Evolutionary conservation across 2,329 filamentous ascomycete species (phyloP), one percentile per base, ranked within the genome.

Genomic region (Ophiostoma quercus): DNA sequence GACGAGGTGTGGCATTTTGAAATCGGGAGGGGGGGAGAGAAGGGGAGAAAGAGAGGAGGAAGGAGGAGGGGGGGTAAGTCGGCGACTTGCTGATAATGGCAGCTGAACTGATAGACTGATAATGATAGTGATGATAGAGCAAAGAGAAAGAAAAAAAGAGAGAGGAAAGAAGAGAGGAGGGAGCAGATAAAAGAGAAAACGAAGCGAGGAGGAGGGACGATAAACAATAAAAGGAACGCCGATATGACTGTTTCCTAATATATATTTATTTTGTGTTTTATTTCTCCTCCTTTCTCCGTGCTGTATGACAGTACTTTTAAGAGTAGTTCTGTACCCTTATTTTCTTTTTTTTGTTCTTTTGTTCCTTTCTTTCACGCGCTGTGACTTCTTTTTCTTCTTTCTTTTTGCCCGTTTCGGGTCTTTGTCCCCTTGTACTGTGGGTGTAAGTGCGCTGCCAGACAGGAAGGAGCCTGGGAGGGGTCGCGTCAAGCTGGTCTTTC

Each of bases 1-100:
- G 73, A 88, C 85, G 71, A 83, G 80, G 79, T 87, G 84, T 76
- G 85, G 85, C 85, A 87, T 88, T 39, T 63, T 65, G 32, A 11
- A 19, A 22, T 9, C 3, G 72, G 73, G 43, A n/a, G 37, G 47
- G 62, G 12, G 12, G 14, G 39, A 22, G n/a, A 32, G 12, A n/a
- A 60, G 54, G 16, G 25, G 62, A 51, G 29, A 37, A 37, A 43
- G n/a, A 32, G 37, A 25, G 54, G 22, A 57, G 19, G 51, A 9
- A 43, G 34, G 66, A 63, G n/a, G 22, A 47, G 67, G 12, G 57
- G 25, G 22, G 57, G 16, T 29, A 32, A 16, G 57, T 62, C 25
- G 7, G 32, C 22, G 25, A 62, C 57, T n/a, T 16, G 57, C 25
- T 62, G 11, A 32, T 16, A 32, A 32, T 12, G 9, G 57, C 25